These are phyloP conservation scores for Trichocladium antarcticum DNA, from an alignment of 495 filamentous ascomycete genomes.

Conservation along the genomic window DNA sequence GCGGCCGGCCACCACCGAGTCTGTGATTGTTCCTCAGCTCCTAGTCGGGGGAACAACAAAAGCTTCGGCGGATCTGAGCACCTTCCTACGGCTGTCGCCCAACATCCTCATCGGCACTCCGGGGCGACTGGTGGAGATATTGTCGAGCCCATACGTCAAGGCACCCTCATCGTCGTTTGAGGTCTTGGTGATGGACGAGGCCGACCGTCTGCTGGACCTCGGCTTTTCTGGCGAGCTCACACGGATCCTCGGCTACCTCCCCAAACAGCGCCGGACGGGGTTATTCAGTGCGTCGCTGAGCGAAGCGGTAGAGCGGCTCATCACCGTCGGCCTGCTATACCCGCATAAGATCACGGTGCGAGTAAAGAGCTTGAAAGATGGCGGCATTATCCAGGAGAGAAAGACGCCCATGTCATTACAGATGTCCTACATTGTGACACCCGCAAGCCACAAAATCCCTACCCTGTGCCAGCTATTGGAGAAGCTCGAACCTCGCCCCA, in stretches of 20 bases:
- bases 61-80: conserved; percentile 70
- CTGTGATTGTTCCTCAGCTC: conserved; percentile 70
- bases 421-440: conserved; percentile 72
- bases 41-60: conserved; percentile 76
- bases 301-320: conserved; percentile 82
- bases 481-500: conserved; percentile 55
- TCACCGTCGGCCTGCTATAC: conserved; percentile 85
- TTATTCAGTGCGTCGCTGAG: conserved; percentile 87
- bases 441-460: conserved; percentile 65
- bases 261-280: conserved; percentile 87
- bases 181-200: conserved; percentile 84
- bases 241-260: conserved; percentile 69
- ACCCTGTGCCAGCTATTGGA: conserved; percentile 59
- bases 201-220: conserved; percentile 84
- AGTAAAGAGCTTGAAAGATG: conserved; percentile 52
- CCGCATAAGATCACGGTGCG: conserved; percentile 89
- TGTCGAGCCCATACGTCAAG: conserved; percentile 84
- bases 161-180: conserved; percentile 82
- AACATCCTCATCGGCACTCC: conserved; percentile 85
- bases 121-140: conserved; percentile 75
- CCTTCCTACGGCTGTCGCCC: conserved; percentile 66
- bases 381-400: conserved; percentile 66
- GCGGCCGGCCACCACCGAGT: conserved; percentile 37
- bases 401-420: conserved; percentile 80
- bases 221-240: conserved; percentile 88